Conservation (phyloP, 164 flowering plant genomes). For the Tetracentron sinense region DNA sequence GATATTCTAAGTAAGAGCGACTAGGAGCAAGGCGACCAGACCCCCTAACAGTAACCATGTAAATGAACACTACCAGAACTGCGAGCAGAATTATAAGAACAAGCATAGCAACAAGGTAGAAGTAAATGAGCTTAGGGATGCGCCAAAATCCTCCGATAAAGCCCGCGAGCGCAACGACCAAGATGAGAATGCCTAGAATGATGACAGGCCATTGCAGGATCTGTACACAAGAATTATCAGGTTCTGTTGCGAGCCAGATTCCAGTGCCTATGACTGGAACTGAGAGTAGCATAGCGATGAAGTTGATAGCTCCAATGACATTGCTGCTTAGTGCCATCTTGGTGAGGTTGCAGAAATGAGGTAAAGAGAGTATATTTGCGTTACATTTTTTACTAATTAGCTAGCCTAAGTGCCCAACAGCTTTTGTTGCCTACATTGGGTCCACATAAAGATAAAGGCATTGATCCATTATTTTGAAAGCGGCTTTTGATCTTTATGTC, state of each 20-base stretch:
- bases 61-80: conserved; percentile 55
- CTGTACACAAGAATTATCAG: conserved; percentile 79
- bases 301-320: conserved; percentile 86
- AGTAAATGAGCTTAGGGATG: conserved; percentile 52
- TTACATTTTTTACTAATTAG: too few species aligned
- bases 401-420: too few species aligned
- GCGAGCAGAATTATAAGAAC: conserved; percentile 53
- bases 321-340: conserved; percentile 81
- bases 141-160: conserved; percentile 82
- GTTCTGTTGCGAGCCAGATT: conserved; percentile 67
- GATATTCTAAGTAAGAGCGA: conserved; percentile 75
- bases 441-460: too few species aligned
- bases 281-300: conserved; percentile 75
- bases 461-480: too few species aligned
- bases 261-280: conserved; percentile 84
- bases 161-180: conserved; percentile 64
- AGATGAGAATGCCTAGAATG: conserved; percentile 59
- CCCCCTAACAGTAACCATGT: conserved; percentile 72
- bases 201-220: conserved; percentile 92
- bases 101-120: conserved; percentile 80
- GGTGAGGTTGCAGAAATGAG: too few species aligned
- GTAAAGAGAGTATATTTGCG: too few species aligned
- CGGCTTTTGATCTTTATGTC: too few species aligned
- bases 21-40: conserved; percentile 74
- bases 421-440: too few species aligned